Conservation (phyloP, 2,329 filamentous ascomycete genomes). For the Aspergillus chevalieri region DNA sequence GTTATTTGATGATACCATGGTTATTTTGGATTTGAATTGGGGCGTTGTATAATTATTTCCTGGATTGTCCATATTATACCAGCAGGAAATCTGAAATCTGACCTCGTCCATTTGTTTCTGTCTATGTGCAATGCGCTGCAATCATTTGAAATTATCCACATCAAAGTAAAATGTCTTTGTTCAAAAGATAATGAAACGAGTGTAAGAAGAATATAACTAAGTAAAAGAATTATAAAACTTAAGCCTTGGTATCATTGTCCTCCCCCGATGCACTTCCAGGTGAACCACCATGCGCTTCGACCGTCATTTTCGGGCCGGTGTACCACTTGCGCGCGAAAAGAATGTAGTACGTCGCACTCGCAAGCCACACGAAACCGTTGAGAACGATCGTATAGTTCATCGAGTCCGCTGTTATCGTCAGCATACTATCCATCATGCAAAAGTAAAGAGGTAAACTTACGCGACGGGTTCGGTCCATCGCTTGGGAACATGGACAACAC, state of each 20-base stretch:
- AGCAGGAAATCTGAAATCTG: background rate
- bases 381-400: slow-evolving; percentile 63
- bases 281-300: slow-evolving; percentile 18
- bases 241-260: background rate
- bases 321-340: slow-evolving; percentile 57
- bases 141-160: background rate
- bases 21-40: background rate
- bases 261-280: no score
- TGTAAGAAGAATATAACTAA: background rate
- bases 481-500: slow-evolving; percentile 55
- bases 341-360: slow-evolving; percentile 51
- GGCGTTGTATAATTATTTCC: background rate
- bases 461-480: slow-evolving; percentile 48
- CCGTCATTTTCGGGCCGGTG: slow-evolving; percentile 53
- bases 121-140: background rate
- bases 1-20: background rate
- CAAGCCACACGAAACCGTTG: slow-evolving; percentile 54
- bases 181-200: no score
- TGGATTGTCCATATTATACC: slow-evolving; percentile 4
- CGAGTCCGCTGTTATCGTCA: slow-evolving; percentile 27
- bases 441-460: slow-evolving; percentile 19
- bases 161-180: background rate
- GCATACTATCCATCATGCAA: slow-evolving; percentile 1
- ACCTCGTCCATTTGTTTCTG: background rate
- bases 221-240: background rate